Evolutionary conservation across 129 eudicot species (phyloP).

Genomic region (Flaveria bidentis): DNA sequence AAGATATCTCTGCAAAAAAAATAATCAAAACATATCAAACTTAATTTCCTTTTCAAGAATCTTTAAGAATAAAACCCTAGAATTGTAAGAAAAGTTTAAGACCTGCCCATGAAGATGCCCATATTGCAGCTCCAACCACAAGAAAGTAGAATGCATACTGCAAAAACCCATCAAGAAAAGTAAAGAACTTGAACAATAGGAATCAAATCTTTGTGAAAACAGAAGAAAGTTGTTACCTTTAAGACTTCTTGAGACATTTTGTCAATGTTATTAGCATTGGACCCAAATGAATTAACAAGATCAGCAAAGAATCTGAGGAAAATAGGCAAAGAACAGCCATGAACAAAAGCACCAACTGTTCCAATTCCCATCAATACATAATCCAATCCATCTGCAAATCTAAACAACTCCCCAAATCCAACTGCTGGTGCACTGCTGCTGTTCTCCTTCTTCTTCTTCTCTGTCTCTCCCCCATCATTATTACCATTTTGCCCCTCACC

Average conservation of each 20-base stretch:
- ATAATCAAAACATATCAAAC: slow-evolving; percentile 23
- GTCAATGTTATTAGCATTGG: slow-evolving; percentile 82
- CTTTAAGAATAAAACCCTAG: slow-evolving; percentile 69
- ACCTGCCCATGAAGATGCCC: slow-evolving; percentile 99
- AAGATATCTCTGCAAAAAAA: slow-evolving; percentile 76
- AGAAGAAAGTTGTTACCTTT: slow-evolving; percentile 47
- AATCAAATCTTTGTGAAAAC: slow-evolving; percentile 13
- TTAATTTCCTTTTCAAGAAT: slow-evolving; percentile 44
- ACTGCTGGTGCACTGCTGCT: slow-evolving; percentile 46
- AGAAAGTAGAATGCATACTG: slow-evolving; percentile 99
- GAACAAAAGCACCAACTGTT: slow-evolving; percentile 86
- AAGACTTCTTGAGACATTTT: slow-evolving; percentile 84
- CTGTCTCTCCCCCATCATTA: slow-evolving; percentile 31
- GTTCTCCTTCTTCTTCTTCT: slow-evolving; percentile 36
- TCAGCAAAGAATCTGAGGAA: slow-evolving; percentile 94
- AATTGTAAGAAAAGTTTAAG: slow-evolving; percentile 52
- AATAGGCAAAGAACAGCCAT: slow-evolving; percentile 89
- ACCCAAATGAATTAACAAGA: slow-evolving; percentile 97
- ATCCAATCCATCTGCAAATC: slow-evolving; percentile 91
- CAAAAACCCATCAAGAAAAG: slow-evolving; percentile 68
- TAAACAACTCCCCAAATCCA: slow-evolving; percentile 70
- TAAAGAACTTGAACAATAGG: slow-evolving; percentile 63
- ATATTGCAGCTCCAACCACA: slow-evolving; percentile 96
- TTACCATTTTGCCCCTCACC: slow-evolving; percentile 34
- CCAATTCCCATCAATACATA: slow-evolving; percentile 80